Conservation (phyloP, 768 basidiomycete species). For the Asterophora lycoperdoides region DNA sequence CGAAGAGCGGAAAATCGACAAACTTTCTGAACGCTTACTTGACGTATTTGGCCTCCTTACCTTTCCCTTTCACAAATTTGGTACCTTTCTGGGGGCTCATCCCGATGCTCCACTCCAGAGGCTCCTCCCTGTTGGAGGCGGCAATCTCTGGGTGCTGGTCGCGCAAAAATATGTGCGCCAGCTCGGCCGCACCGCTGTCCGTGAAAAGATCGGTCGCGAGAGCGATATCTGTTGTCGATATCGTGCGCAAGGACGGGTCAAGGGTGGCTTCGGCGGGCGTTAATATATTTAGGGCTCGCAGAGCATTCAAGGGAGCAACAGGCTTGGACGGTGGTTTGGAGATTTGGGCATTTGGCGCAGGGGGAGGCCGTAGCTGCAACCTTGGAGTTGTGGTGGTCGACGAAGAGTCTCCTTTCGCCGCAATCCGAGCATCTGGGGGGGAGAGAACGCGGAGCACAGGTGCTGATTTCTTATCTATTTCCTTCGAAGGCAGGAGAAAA, state of each 20-base stretch:
- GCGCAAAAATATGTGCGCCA: constrained; percentile 50
- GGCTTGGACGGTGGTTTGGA: constrained; percentile 19
- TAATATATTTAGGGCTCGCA: constrained; percentile 25
- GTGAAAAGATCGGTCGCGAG: constrained; percentile 48
- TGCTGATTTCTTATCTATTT: constrained; percentile 4
- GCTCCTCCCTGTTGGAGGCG: constrained; percentile 21
- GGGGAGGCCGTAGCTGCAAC: constrained; percentile 5
- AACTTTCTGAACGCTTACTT: constrained; percentile 35
- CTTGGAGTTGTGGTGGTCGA: not conserved
- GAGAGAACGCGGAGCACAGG: constrained; percentile 4
- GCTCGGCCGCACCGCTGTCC: constrained; percentile 44
- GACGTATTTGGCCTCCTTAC: constrained; percentile 35
- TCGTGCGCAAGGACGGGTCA: constrained; percentile 40
- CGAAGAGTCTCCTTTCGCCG: constrained; percentile 2
- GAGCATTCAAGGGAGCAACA: constrained; percentile 14
- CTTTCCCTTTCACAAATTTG: constrained; percentile 32
- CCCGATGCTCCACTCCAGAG: constrained; percentile 45
- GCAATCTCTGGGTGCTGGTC: constrained; percentile 39
- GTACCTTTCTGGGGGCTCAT: constrained; percentile 53
- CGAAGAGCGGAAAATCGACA: not conserved
- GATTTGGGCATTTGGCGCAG: constrained; percentile 8
- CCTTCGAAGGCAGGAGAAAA: not conserved
- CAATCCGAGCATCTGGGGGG: constrained; percentile 8
- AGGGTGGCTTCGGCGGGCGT: constrained; percentile 17
- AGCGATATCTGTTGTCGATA: constrained; percentile 50